Evolutionary conservation across 176 grass and related monocot species (phyloP).

Genomic region (maize (Zea mays)): DNA sequence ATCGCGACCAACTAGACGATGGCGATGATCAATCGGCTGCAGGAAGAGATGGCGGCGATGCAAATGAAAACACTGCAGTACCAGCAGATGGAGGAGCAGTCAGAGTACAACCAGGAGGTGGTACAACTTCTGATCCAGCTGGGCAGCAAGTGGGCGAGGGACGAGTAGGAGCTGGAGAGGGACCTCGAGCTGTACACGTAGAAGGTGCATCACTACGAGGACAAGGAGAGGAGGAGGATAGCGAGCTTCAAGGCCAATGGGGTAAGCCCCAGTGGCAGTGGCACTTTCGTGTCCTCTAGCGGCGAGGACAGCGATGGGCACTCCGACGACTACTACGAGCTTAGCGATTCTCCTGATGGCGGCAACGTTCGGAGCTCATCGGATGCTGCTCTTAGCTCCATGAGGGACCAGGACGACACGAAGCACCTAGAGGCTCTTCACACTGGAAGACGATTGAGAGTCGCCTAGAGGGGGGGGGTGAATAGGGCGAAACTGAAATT

Average conservation of each 20-base stretch:
- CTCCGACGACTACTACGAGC: conserved; percentile 42
- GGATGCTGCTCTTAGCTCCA: conserved; percentile 18
- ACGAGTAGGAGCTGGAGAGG: conserved; percentile 88
- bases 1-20: conserved; percentile 91
- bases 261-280: conserved; percentile 35
- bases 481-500: too few relatives aligned
- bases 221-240: conserved; percentile 49
- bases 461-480: too few relatives aligned
- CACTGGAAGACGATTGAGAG: too few relatives aligned
- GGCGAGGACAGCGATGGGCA: conserved; percentile 58
- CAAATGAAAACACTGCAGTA: conserved; percentile 98
- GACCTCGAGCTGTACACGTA: conserved; percentile 64
- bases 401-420: conserved; percentile 29
- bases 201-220: conserved; percentile 65
- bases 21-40: conserved; percentile 98
- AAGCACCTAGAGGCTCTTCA: conserved; percentile 53
- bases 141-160: conserved; percentile 89
- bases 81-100: conserved; percentile 97
- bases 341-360: conserved; percentile 54
- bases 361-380: conserved; percentile 36
- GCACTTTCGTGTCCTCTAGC: conserved; percentile 62
- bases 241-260: conserved; percentile 38
- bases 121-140: conserved; percentile 87
- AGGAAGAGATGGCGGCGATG: conserved; percentile 99
- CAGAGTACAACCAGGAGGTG: conserved; percentile 97